Percentiles rank a stretch among this genome's conserved stretches.
Conservation (phyloP, 164 flowering plant genomes). For the Tetracentron sinense region DNA sequence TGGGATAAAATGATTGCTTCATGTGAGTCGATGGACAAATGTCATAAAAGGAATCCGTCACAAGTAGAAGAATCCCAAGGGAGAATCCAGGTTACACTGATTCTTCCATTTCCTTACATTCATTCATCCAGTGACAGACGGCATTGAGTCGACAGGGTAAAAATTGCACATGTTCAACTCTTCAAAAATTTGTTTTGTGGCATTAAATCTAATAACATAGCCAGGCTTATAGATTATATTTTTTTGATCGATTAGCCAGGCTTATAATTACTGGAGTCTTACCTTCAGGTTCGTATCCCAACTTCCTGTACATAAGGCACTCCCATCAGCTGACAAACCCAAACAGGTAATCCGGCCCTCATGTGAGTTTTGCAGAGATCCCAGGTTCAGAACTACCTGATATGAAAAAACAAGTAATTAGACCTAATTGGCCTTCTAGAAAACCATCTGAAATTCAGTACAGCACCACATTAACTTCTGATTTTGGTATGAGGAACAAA, state of each 20-base stretch:
- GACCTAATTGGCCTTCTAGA: neutral
- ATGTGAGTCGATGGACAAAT: no score
- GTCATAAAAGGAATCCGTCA: no score
- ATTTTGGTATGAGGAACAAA: neutral
- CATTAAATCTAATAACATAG: neutral
- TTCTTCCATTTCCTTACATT: neutral
- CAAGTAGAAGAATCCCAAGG: neutral
- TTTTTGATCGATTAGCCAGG: no score
- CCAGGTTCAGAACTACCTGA: slow-evolving; percentile 82
- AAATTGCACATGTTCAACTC: neutral
- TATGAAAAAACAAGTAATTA: slow-evolving; percentile 4
- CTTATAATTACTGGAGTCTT: slow-evolving; percentile 11
- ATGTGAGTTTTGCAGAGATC: slow-evolving; percentile 82
- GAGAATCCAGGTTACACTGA: neutral
- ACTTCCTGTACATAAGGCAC: slow-evolving; percentile 97
- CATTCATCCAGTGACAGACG: neutral
- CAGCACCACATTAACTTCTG: neutral
- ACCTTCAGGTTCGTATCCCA: slow-evolving; percentile 92
- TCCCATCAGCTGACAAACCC: slow-evolving; percentile 96
- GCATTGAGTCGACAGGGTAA: neutral
- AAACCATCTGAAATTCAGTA: neutral
- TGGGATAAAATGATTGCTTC: no score
- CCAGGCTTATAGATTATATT: no score
- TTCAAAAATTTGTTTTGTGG: neutral
- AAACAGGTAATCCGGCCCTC: slow-evolving; percentile 70